Base-by-base conservation (phyloP, 495 filamentous ascomycete genomes). In the Aspergillus baeticus region DNA sequence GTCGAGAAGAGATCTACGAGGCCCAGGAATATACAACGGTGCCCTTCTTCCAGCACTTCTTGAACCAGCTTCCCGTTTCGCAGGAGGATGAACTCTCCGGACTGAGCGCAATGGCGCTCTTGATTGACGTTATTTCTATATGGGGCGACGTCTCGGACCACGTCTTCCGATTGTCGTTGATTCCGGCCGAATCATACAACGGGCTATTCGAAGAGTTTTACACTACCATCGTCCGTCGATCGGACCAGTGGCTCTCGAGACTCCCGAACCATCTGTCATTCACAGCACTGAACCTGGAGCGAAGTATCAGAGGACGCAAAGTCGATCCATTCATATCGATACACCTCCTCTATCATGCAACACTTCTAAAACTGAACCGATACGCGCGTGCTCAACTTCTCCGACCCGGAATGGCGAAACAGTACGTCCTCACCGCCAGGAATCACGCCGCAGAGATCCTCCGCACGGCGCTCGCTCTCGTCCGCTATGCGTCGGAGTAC, bases 91-190 rank as follows among this genome's bases (percentile, higher is more conserved):
- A 72, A 14, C 55, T 68, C n/a, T 67, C 69, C 1, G 51, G 60
- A 0, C 55, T 81, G 17, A 84, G 82, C 34, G 62, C 77, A 5
- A 84, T 88, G 80, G 84, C 80, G 1, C 82, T 82, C 56, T 62
- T 87, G 31, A 77, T 84, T 26, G 74, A 85, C 29, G 74, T 89
- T 17, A 72, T 83, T 21, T 76, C 82, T 2, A 78, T 88, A 18
- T 89, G 81, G 83, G 81, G 82, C 1, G 82, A 89, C 31, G 79
- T 87, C 3, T 81, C 82, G 60, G 71, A 79, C 6, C 74, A 82
- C 47, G 78, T 81, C 26, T 82, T 83, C 63, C 77, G 84, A 33
- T 55, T 79, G 22, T 69, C 80, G 1, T 72, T 87, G 51, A 75
- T 79, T 22, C 72, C 76, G 6, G 57, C 70, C 6, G 63, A 71